Evolutionary conservation across 2,329 filamentous ascomycete species (phyloP).

Genomic region (Gaeumannomyces tritici): DNA sequence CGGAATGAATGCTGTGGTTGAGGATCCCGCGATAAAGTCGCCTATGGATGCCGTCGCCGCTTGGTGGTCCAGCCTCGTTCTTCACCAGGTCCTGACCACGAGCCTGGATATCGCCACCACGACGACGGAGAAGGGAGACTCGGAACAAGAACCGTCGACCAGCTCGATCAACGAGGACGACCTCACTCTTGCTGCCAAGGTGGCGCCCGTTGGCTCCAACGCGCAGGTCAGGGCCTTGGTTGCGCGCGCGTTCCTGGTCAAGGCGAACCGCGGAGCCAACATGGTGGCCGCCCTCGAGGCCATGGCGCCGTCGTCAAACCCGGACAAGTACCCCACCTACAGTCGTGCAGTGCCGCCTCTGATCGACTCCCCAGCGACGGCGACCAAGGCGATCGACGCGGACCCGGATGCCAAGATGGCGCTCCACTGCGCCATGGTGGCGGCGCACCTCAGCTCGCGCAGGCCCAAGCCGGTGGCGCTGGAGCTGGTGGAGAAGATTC

Average conservation of each 20-base stretch:
- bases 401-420: slow-evolving; percentile 46
- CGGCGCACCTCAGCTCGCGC: slow-evolving; percentile 38
- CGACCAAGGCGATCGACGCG: slow-evolving; percentile 23
- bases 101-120: slow-evolving; percentile 44
- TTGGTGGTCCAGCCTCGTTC: slow-evolving; percentile 72
- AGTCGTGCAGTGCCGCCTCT: slow-evolving; percentile 26
- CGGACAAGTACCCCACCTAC: slow-evolving; percentile 20
- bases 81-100: slow-evolving; percentile 59
- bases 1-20: slow-evolving; percentile 73
- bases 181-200: slow-evolving; percentile 59
- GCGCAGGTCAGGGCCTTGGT: slow-evolving; percentile 53
- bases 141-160: background rate
- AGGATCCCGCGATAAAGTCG: slow-evolving; percentile 75
- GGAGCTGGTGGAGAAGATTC: slow-evolving; percentile 39
- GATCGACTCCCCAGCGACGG: slow-evolving; percentile 30
- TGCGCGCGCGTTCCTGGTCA: slow-evolving; percentile 45
- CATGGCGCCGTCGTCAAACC: slow-evolving; percentile 30
- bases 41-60: slow-evolving; percentile 84
- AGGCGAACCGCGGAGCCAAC: slow-evolving; percentile 42
- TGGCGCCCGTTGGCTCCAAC: slow-evolving; percentile 69
- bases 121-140: slow-evolving; percentile 19
- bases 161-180: slow-evolving; percentile 23
- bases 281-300: slow-evolving; percentile 47
- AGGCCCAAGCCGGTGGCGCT: slow-evolving; percentile 20
- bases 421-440: slow-evolving; percentile 49